Percentiles rank a stretch among this genome's conserved stretches.
Evolutionary conservation across 805 yeast species (phyloP).

Genomic region (Hanseniaspora taiwanica): DNA sequence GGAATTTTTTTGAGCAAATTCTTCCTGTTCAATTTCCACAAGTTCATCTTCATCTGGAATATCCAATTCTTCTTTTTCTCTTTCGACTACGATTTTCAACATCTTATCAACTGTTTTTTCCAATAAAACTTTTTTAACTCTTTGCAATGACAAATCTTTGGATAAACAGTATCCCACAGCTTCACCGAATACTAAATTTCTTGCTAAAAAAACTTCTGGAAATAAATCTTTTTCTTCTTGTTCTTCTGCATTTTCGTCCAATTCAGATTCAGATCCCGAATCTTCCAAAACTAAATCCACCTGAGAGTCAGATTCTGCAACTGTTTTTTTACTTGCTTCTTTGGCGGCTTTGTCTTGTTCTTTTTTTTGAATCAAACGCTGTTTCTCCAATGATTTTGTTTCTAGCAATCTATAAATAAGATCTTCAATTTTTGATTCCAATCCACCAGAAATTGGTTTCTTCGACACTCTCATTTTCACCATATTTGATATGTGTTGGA

Average conservation of each 20-base stretch:
- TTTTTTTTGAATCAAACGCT: slow-evolving; percentile 20
- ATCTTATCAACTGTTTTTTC: slow-evolving; percentile 53
- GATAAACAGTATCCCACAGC: slow-evolving; percentile 45
- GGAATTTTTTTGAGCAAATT: slow-evolving; percentile 10
- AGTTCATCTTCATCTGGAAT: slow-evolving; percentile 8
- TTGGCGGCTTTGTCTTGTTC: slow-evolving; percentile 21
- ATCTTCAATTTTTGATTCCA: slow-evolving; percentile 46
- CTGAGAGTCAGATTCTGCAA: slow-evolving; percentile 7
- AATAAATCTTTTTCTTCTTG: slow-evolving; percentile 19
- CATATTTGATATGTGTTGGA: slow-evolving; percentile 13
- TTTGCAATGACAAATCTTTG: slow-evolving; percentile 50
- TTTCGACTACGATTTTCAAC: slow-evolving; percentile 39
- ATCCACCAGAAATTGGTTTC: slow-evolving; percentile 16
- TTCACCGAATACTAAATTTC: slow-evolving; percentile 39
- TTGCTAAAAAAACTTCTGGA: slow-evolving; percentile 43
- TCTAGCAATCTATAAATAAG: slow-evolving; percentile 45
- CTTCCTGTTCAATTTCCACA: slow-evolving; percentile 13
- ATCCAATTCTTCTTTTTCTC: slow-evolving; percentile 45
- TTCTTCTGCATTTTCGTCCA: no score
- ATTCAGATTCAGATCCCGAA: no score
- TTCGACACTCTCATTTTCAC: slow-evolving; percentile 21
- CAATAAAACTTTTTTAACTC: slow-evolving; percentile 54
- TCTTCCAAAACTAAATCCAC: slow-evolving; percentile 2
- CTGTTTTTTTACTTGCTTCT: slow-evolving; percentile 7
- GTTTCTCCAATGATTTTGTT: slow-evolving; percentile 37